Evolutionary conservation across 805 yeast genomes (phyloP), one percentile per base, ranked within the genome.

Genomic region (Nakazawaea sp.): DNA sequence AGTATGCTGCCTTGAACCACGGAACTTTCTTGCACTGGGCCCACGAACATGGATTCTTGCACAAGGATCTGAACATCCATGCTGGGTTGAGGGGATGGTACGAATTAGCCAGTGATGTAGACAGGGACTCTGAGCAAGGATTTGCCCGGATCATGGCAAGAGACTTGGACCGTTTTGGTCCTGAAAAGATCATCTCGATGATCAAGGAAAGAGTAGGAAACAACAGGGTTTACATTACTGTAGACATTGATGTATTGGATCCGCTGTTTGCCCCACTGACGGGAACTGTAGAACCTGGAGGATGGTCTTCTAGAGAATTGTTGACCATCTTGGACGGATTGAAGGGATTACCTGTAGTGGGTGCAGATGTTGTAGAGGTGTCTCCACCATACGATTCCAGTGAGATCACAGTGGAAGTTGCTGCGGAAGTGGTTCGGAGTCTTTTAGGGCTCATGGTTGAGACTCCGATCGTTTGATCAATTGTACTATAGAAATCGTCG

Each of bases 261-360:
- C 88, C 88, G 0, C 75, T 81, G 4, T 60, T 66, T 35, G 86
- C 86, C 2, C 84, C 89, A n/a, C 88, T 83, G 1, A 81, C 90
- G 0, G 92, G 92, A 8, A 82, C 92, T 4, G 72, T 80, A 46
- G 92, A 82, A 51, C 74, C 71, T 4, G 92, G 88, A n/a, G 92
- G 92, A 2, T 72, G 81, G 66, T 67, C 77, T 11, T 62, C 81
- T 1, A 63, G 90, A 32, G 90, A 82, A 51, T 59, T 81, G 25
- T 66, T 79, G 43, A 59, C 68, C 6, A 56, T 81, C 18, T 46
- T 82, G 30, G 79, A 83, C 39, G 76, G 73, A 1, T 56, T 83
- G 13, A 77, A 73, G 32, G 76, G 75, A 1, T 56, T 81, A 39
- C 68, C 77, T 42, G 43, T 82, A 28, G 77, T 82, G 4, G 90